These are phyloP conservation scores for Penicillium simplicissimum DNA, from an alignment of 495 filamentous ascomycete species.

Conservation along the genomic window DNA sequence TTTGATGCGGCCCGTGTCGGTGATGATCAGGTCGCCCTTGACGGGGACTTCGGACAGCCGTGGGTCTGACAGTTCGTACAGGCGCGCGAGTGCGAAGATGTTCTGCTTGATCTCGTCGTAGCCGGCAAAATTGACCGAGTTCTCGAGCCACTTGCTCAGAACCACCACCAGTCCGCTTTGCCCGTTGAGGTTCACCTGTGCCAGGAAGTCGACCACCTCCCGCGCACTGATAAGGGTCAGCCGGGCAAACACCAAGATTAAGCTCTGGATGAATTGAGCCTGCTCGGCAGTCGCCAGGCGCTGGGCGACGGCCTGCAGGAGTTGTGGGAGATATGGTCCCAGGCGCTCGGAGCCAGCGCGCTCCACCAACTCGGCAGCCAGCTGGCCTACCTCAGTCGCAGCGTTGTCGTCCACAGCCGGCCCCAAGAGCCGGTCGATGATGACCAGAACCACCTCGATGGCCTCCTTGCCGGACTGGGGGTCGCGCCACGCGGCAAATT, in stretches of 20 bases:
- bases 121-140: conserved; percentile 91
- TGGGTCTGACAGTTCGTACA: conserved; percentile 84
- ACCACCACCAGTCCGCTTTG: conserved; percentile 82
- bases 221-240: conserved; percentile 79
- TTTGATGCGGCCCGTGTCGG: conserved; percentile 80
- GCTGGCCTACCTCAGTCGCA: conserved; percentile 91
- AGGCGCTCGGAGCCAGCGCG: conserved; percentile 86
- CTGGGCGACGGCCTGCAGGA: conserved; percentile 88
- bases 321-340: conserved; percentile 83
- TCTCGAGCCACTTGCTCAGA: conserved; percentile 92
- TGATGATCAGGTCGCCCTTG: conserved; percentile 87
- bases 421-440: conserved; percentile 90
- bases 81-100: conserved; percentile 85
- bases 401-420: conserved; percentile 82
- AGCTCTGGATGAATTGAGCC: conserved; percentile 83
- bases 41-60: conserved; percentile 77
- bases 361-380: conserved; percentile 93
- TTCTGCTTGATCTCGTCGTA: conserved; percentile 98
- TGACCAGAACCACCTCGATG: conserved; percentile 81
- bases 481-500: conserved; percentile 79
- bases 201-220: conserved; percentile 90
- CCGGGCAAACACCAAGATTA: conserved; percentile 93
- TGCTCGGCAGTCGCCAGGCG: conserved; percentile 77
- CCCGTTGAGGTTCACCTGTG: conserved; percentile 71
- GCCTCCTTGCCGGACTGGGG: conserved; percentile 73